These are phyloP conservation scores for Globisporangium echinulatum DNA, from an alignment of 352 stramenopile species.

Conservation along the genomic window DNA sequence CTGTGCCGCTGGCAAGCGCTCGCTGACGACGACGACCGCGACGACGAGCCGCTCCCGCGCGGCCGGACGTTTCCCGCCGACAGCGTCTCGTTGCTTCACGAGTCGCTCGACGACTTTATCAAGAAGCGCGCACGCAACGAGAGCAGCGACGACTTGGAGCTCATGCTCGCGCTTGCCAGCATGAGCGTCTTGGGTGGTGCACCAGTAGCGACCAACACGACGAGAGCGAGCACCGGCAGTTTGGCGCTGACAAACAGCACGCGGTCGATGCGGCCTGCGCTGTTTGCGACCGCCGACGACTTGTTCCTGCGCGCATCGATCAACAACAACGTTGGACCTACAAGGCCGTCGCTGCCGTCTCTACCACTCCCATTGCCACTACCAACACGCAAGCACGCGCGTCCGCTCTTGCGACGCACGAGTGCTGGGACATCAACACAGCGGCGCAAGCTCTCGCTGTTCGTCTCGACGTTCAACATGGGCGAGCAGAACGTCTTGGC, in stretches of 20 bases:
- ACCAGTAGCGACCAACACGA: not conserved
- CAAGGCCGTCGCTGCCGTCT: not conserved
- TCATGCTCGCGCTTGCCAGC: not conserved
- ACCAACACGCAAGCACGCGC: conserved; percentile 3
- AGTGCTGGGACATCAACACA: too few relatives aligned
- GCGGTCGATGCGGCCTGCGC: not conserved
- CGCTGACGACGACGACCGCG: not conserved
- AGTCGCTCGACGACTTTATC: conserved; percentile 24
- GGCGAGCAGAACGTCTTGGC: conserved; percentile 64
- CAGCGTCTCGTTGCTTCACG: conserved; percentile 37
- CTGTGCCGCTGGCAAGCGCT: conserved; percentile 31
- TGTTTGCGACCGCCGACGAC: conserved; percentile 9
- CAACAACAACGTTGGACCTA: not conserved
- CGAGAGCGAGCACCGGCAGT: not conserved
- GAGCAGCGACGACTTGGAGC: not conserved
- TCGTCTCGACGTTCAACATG: conserved; percentile 86
- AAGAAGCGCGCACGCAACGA: conserved; percentile 18
- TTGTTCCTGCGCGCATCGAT: conserved; percentile 14
- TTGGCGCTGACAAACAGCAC: conserved; percentile 2
- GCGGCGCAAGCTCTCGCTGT: conserved; percentile 43
- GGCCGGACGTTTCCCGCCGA: conserved; percentile 27
- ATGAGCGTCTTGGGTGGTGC: not conserved
- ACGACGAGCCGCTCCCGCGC: conserved; percentile 11
- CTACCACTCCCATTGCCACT: not conserved
- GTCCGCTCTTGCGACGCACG: not conserved